Evolutionary conservation across 352 stramenopile species (phyloP), one percentile per base, ranked within the genome.

Genomic region (Phytophthora brassicae): DNA sequence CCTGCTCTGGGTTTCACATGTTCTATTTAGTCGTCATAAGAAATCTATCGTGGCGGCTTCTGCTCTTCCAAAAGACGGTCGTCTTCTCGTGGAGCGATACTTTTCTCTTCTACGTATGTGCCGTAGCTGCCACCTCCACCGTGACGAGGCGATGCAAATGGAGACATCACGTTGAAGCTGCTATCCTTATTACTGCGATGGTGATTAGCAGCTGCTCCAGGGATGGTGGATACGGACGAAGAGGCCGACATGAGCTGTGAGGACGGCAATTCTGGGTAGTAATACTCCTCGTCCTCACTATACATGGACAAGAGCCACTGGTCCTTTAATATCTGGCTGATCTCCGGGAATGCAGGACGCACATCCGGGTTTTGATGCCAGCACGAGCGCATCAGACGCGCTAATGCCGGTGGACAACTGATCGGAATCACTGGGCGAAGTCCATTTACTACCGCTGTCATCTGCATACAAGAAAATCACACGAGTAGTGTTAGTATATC

Each of bases 401-500:
- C 84, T 17, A 95, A 68, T 9, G 79, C 77, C 1, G 86, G 84
- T 6, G 86, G 86, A 58, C 84, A 95, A 51, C 77, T 87, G 45
- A 95, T 88, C 3, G 86, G 81, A 56, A 95, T 95, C 24, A 95
- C 86, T 0, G 86, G 86, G 14, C 86, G 80, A 46, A 95, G 71
- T 19, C 86, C 86, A 63, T 92, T 95, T 55, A 95, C 86, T 0
- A 95, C 86, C 9, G 86, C 86, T 16, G 86, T 93, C 86, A 95
- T 95, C 84, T 94, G 33, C 8, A 60, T 23, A 58, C 39, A 63
- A 56, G 23, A 22, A 56, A 19, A 31, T 8, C 42, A 13, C 28
- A 42, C 26, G 24, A 31, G 26, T 4, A 31, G 24, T 20, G 26
- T 74, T 6, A 71, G 42, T 19, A 55, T 53, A n/a, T n/a, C n/a